These are phyloP conservation scores for Simmondsia chinensis DNA, from an alignment of 148 eudicot species.

Conservation along the genomic window DNA sequence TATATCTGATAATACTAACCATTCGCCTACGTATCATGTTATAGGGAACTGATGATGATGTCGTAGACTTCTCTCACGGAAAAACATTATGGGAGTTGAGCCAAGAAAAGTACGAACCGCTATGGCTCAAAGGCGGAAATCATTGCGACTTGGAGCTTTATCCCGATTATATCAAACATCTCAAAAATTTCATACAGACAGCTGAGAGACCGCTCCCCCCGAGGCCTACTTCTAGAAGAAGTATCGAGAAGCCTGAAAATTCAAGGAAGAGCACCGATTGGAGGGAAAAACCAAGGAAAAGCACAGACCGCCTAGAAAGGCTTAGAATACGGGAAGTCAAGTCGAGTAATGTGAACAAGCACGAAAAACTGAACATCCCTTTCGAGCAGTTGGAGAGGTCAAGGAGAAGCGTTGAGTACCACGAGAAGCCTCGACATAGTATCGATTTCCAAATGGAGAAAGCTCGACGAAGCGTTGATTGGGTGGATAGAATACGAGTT, in stretches of 20 bases:
- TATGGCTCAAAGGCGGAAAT: slow-evolving; percentile 91
- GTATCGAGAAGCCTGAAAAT: slow-evolving; percentile 50
- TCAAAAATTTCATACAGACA: slow-evolving; percentile 57
- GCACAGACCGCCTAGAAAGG: slow-evolving; percentile 29
- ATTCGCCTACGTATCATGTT: slow-evolving; percentile 16
- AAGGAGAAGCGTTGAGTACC: slow-evolving; percentile 77
- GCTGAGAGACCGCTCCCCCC: slow-evolving; percentile 74
- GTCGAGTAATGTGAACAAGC: slow-evolving; percentile 47
- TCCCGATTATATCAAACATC: slow-evolving; percentile 81
- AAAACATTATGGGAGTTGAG: slow-evolving; percentile 79
- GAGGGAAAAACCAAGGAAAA: slow-evolving; percentile 54
- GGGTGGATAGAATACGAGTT: slow-evolving; percentile 66
- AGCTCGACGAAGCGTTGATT: slow-evolving; percentile 80
- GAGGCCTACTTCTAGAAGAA: slow-evolving; percentile 52
- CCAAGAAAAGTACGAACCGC: slow-evolving; percentile 80
- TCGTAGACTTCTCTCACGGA: slow-evolving; percentile 97
- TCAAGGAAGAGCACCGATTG: slow-evolving; percentile 59
- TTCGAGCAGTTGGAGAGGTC: slow-evolving; percentile 83
- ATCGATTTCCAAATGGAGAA: slow-evolving; percentile 67
- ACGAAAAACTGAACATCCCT: slow-evolving; percentile 51
- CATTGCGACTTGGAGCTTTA: slow-evolving; percentile 84
- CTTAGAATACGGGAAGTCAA: slow-evolving; percentile 45
- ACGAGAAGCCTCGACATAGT: slow-evolving; percentile 60
- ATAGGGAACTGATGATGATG: slow-evolving; percentile 94
- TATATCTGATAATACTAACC: no score